A percentile compares a stretch with the other conserved stretches of the same genome.
phyloP scores from a whole-genome alignment of 768 basidiomycete genomes.

The Lentinula detonsa region DNA sequence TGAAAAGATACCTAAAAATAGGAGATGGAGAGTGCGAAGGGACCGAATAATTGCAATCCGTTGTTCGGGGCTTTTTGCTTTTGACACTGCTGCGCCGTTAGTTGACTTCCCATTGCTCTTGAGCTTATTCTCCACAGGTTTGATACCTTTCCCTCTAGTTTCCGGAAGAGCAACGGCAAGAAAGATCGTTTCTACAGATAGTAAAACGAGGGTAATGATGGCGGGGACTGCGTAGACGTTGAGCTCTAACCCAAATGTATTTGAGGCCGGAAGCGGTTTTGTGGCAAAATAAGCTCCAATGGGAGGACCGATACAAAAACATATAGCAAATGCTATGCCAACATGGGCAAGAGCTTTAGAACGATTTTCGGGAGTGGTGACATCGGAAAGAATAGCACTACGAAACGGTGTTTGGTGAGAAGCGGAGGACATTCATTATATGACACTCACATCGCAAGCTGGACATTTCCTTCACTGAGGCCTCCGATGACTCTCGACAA shows the following conservation, averaged over 20 bases:
- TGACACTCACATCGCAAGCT: slow-evolving; percentile 78
- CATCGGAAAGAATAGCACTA: slow-evolving; percentile 91
- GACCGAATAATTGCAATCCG: slow-evolving; percentile 52
- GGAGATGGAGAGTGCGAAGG: slow-evolving; percentile 69
- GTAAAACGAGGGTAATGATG: slow-evolving; percentile 68
- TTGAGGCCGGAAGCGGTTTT: slow-evolving; percentile 61
- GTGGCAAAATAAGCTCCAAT: slow-evolving; percentile 96
- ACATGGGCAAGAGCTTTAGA: slow-evolving; percentile 86
- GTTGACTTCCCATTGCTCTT: slow-evolving; percentile 16
- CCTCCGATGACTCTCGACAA: slow-evolving; percentile 90
- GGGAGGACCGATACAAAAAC: slow-evolving; percentile 89
- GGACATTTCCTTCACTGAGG: slow-evolving; percentile 95
- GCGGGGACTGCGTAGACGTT: slow-evolving; percentile 95
- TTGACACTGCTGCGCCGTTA: slow-evolving; percentile 20
- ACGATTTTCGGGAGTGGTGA: slow-evolving; percentile 74
- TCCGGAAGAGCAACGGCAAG: slow-evolving; percentile 76
- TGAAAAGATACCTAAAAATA: slow-evolving; percentile 87
- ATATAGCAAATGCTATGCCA: slow-evolving; percentile 94
- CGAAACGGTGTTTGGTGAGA: slow-evolving; percentile 2
- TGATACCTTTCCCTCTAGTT: slow-evolving; percentile 52
- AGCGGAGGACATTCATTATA: not conserved
- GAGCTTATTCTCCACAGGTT: slow-evolving; percentile 14
- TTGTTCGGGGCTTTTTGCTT: slow-evolving; percentile 31
- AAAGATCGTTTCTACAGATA: slow-evolving; percentile 77
- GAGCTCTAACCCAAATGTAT: slow-evolving; percentile 52